phyloP scores from a whole-genome alignment of 768 basidiomycete species.

The Suillus bovinus region DNA sequence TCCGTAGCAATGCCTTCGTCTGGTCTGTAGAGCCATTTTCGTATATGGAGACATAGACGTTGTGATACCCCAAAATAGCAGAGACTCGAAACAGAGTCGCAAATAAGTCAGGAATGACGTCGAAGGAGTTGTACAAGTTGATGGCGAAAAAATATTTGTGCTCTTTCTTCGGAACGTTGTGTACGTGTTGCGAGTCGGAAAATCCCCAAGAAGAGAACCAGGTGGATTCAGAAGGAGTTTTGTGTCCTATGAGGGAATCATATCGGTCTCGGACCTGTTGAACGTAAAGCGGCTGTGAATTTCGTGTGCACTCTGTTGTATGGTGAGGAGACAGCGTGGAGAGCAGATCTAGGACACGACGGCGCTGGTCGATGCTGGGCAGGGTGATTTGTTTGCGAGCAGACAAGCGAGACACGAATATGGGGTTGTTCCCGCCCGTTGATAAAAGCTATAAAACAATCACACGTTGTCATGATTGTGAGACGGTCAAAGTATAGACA shows the following conservation, averaged over 20 bases:
- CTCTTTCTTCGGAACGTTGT: slow-evolving; percentile 46
- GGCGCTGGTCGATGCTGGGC: slow-evolving; percentile 83
- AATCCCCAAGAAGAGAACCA: slow-evolving; percentile 64
- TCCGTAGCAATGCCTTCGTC: slow-evolving; percentile 93
- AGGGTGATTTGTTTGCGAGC: slow-evolving; percentile 65
- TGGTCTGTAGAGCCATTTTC: slow-evolving; percentile 99
- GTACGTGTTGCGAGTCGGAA: slow-evolving; percentile 40
- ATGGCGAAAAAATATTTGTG: slow-evolving; percentile 99
- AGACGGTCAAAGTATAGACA: not conserved
- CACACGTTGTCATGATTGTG: not conserved
- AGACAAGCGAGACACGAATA: slow-evolving; percentile 47
- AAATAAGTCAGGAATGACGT: slow-evolving; percentile 96
- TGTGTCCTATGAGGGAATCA: slow-evolving; percentile 77
- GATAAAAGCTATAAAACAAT: slow-evolving; percentile 42
- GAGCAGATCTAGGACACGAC: slow-evolving; percentile 82
- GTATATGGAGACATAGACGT: slow-evolving; percentile 98
- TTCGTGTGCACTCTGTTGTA: slow-evolving; percentile 88
- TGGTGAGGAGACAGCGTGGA: slow-evolving; percentile 88
- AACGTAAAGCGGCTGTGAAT: slow-evolving; percentile 80
- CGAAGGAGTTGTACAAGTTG: slow-evolving; percentile 99
- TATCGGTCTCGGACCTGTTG: slow-evolving; percentile 89
- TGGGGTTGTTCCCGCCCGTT: slow-evolving; percentile 53
- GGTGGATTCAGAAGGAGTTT: slow-evolving; percentile 48
- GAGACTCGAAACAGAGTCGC: slow-evolving; percentile 94
- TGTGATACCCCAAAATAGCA: slow-evolving; percentile 92